Evolutionary conservation across 176 grass and related monocot genomes (phyloP), one percentile per base, ranked within the genome.

Genomic region (Lolium perenne): DNA sequence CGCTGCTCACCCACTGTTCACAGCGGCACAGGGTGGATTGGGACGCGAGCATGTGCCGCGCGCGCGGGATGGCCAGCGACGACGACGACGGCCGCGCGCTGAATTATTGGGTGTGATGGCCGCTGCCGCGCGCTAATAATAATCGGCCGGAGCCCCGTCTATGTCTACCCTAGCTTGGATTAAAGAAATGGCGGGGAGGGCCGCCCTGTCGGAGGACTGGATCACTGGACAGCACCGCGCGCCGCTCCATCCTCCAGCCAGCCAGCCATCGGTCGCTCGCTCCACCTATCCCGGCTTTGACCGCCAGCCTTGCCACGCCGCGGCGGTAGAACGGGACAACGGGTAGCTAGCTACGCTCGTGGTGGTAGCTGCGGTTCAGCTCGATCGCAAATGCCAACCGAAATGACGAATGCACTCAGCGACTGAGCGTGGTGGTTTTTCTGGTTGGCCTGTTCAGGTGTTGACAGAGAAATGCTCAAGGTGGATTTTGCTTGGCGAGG

Each of bases 301-400:
- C 74, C 6, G 74, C 74, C 74, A 76, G 74, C 74, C 74, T 76
- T 76, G 74, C 74, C 48, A 76, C 46, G 45, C 45, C 65, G 66
- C 63, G 10, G 41, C 70, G 43, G 11, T 43, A 3, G 41, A 71
- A 12, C 38, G 59, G 71, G 71, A 3, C 20, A 71, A 12, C 38
- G 59, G 71, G 71, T 73, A 50, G 71, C 61, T 64, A 29, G 61
- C 32, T 35, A 35, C 2, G 4, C 68, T 71, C 68, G 68, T 71
- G 35, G 15, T 69, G 35, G 18, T 21, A 59, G 63, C 66, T 1
- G 14, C 65, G 7, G 15, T 11, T 21, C 68, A 6, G 18, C 12
- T 35, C 69, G 20, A 22, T 14, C 32, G 32, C 32, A 2, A 35
- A 35, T 4, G 38, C 68, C 68, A 71, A 21, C 68, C 68, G 48